Evolutionary conservation across 805 yeast species (phyloP), one percentile per base, ranked within the genome.

Genomic region (Blastobotrys americana): DNA sequence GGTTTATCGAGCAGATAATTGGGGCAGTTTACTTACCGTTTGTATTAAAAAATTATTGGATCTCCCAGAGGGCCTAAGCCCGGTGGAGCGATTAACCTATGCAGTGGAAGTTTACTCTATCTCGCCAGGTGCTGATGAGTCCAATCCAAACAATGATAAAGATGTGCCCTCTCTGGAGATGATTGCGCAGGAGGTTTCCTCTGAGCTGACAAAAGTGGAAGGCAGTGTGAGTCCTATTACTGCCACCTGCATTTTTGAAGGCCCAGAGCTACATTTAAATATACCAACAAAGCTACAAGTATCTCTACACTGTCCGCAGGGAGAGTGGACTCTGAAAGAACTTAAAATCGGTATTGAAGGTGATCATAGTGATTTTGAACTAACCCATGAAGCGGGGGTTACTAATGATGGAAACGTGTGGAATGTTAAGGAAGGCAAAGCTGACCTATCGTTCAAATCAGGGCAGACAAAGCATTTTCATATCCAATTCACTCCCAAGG

Each of bases 1-100:
- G 1, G 51, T 58, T 1, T 63, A 72, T 47, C 62, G 66, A 41
- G 60, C 60, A 25, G 78, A 69, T 34, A 50, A 56, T 3, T 76
- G 81, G 80, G 47, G 46, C 5, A 31, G 45, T 4, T 50, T 76
- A 2, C 55, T 66, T 4, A 55, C 59, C 0, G 31, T 57, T 3
- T 56, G 74, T 3, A 52, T 71, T 4, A 51, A 57, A 31, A 68
- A 67, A 40, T 53, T 77, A 9, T 56, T 70, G 15, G 52, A 58
- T 21, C 73, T 77, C 28, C 27, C 44, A 18, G 51, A 52, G 5
- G 34, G 37, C 10, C 43, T 37, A 3, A 39, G 42, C 36, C 41
- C 34, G 5, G 45, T 43, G 27, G 51, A 38, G 20, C 39, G 38
- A 2, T 38, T 46, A 16, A 19, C 35, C 28, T 33, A 50, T 8